Conservation (phyloP, 2,329 filamentous ascomycete species). For the Colletotrichum liaoningense region DNA sequence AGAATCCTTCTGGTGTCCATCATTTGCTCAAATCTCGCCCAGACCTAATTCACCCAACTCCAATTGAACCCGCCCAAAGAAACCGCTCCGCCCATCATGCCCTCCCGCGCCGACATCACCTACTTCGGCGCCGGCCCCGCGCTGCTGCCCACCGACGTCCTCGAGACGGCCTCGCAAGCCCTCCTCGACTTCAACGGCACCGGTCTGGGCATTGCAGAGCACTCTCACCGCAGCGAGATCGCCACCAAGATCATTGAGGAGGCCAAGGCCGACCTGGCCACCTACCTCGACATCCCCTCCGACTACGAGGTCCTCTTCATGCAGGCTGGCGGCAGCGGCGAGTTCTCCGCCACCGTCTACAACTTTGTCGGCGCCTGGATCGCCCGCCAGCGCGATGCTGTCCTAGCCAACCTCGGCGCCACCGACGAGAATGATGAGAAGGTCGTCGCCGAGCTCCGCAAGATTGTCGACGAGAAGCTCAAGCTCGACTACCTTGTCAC, state of each 20-base stretch:
- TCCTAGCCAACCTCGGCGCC: slow-evolving; percentile 65
- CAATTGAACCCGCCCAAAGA: neutral
- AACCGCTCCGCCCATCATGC: slow-evolving; percentile 62
- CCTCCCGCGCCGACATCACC: slow-evolving; percentile 77
- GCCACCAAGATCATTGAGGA: slow-evolving; percentile 84
- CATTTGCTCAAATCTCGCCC: neutral
- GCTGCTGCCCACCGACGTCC: slow-evolving; percentile 82
- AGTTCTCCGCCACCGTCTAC: slow-evolving; percentile 86
- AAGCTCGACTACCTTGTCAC: slow-evolving; percentile 92
- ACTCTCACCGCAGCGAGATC: slow-evolving; percentile 85
- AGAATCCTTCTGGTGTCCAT: neutral
- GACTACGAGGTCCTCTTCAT: slow-evolving; percentile 92
- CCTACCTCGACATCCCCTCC: slow-evolving; percentile 83
- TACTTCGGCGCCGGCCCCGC: slow-evolving; percentile 95
- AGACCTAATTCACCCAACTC: neutral
- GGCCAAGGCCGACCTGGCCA: slow-evolving; percentile 78
- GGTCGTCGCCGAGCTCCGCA: slow-evolving; percentile 69
- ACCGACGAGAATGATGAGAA: slow-evolving; percentile 58
- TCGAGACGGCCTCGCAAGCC: slow-evolving; percentile 80
- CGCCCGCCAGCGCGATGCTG: slow-evolving; percentile 70
- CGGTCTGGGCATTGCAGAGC: slow-evolving; percentile 87
- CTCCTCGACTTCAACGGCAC: slow-evolving; percentile 85
- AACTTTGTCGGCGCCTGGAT: slow-evolving; percentile 90
- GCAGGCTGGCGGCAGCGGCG: slow-evolving; percentile 86
- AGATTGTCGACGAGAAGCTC: slow-evolving; percentile 75